Percentiles rank a stretch among this genome's conserved stretches.
phyloP scores from a whole-genome alignment of 495 filamentous ascomycete species.

The Aspergillus avenaceus region DNA sequence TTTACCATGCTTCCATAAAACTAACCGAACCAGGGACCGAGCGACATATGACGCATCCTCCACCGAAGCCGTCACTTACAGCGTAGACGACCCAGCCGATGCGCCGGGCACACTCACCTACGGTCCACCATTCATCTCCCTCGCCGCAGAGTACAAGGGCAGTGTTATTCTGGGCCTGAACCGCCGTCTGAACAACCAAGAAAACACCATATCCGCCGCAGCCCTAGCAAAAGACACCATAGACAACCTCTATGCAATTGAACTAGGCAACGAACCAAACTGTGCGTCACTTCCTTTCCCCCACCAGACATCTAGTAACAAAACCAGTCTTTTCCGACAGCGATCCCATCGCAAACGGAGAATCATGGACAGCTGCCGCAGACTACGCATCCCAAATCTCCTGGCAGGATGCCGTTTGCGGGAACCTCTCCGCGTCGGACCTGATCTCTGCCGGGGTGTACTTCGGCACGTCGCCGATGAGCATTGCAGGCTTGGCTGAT shows the following conservation, averaged over 20 bases:
- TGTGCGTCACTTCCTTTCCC: slow-evolving; percentile 32
- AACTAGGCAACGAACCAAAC: slow-evolving; percentile 60
- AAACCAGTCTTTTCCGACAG: slow-evolving; percentile 14
- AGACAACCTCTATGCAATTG: slow-evolving; percentile 51
- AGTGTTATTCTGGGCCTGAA: slow-evolving; percentile 55
- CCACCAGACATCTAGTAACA: too few relatives aligned
- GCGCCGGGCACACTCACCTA: slow-evolving; percentile 53
- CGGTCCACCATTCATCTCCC: slow-evolving; percentile 49
- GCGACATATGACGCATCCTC: slow-evolving; percentile 50
- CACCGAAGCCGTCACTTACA: slow-evolving; percentile 49
- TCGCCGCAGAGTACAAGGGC: slow-evolving; percentile 49
- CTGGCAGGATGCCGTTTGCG: slow-evolving; percentile 51
- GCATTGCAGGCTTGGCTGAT: slow-evolving; percentile 45
- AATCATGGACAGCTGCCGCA: slow-evolving; percentile 48
- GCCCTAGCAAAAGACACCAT: slow-evolving; percentile 41
- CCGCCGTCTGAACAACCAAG: slow-evolving; percentile 50
- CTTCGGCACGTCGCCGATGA: slow-evolving; percentile 48
- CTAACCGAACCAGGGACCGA: slow-evolving; percentile 34
- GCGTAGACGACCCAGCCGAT: slow-evolving; percentile 49
- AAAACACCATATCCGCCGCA: slow-evolving; percentile 54
- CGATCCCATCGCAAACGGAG: slow-evolving; percentile 48
- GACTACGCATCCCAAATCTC: slow-evolving; percentile 52
- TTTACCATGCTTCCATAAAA: not conserved
- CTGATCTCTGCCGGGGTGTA: slow-evolving; percentile 59
- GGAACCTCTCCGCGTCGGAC: slow-evolving; percentile 34